Evolutionary conservation across 169 alveolate genomes (phyloP), one percentile per base, ranked within the genome.

Genomic region (Amoebophrya sp.): DNA sequence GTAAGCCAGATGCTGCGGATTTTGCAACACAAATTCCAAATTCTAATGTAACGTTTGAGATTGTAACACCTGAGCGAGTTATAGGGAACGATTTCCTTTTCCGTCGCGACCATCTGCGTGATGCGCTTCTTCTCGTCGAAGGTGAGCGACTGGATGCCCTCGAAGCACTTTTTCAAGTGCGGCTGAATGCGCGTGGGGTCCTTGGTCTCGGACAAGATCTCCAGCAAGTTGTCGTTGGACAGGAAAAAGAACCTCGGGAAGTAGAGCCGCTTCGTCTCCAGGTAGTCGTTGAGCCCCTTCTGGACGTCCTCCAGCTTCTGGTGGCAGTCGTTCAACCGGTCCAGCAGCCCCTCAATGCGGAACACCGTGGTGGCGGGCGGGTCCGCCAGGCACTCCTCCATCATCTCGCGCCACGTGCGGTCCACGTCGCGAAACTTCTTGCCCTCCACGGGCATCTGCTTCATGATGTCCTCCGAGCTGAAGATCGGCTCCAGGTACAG

Each of bases 221-320:
- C 99, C 47, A 98, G 95, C 83, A 98, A 94, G 90, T 97, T 98
- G 91, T 97, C 97, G 55, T 97, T 96, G 29, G 98, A 96, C 94
- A 97, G 97, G 95, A 97, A 97, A 92, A 96, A 97, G 95, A 97
- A 97, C 91, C 98, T 94, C 47, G 98, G 99, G 96, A 97, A 97
- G 90, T 97, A 97, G 93, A 96, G 96, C 95, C 98, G 94, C 94
- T 97, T 97, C 25, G 97, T 93, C 93, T 97, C 98, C 95, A 97
- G 95, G 94, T 96, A 97, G 91, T 96, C 98, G 92, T 97, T 97
- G 90, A 97, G 94, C 3, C 99, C 99, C 93, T 97, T 97, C 95
- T 98, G 99, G 93, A 98, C 97, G 77, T 96, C 95, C 92, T 96
- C 96, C 77, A 97, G 94, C 93, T 96, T 95, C 91, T 92, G 95